phyloP scores from a whole-genome alignment of 805 yeast species.

The Maudiozyma bulderi region DNA sequence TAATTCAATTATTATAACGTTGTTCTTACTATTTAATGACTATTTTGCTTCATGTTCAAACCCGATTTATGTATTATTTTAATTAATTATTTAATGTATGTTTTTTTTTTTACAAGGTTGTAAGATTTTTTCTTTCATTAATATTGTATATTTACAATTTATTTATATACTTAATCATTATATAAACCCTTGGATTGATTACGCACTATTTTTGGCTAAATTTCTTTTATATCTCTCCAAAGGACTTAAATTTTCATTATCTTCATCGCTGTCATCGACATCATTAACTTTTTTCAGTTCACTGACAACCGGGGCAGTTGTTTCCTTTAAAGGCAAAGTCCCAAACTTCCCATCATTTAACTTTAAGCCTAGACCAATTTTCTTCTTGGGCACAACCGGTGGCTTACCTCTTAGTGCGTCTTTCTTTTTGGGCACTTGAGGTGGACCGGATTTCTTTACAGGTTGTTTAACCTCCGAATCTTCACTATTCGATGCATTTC shows the following conservation, averaged over 20 bases:
- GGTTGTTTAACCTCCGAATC: neutral
- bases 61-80: neutral
- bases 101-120: too few relatives aligned
- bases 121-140: too few relatives aligned
- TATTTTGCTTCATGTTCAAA: neutral
- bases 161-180: too few relatives aligned
- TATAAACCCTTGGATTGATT: neutral
- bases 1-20: constrained; percentile 20
- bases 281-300: neutral
- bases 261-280: neutral
- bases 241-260: neutral
- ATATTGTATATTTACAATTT: too few relatives aligned
- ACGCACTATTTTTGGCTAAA: neutral
- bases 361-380: neutral
- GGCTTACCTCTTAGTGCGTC: constrained; percentile 4
- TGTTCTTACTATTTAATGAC: neutral
- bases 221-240: constrained; percentile 4
- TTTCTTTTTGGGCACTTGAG: constrained; percentile 3
- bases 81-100: too few relatives aligned
- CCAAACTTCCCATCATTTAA: too few relatives aligned
- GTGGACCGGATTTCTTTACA: neutral
- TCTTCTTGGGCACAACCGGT: constrained; percentile 13
- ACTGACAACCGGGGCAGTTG: neutral
- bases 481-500: too few relatives aligned
- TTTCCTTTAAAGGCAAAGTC: neutral